Evolutionary conservation across 169 alveolate species (phyloP).

Genomic region (Blepharisma undulans): DNA sequence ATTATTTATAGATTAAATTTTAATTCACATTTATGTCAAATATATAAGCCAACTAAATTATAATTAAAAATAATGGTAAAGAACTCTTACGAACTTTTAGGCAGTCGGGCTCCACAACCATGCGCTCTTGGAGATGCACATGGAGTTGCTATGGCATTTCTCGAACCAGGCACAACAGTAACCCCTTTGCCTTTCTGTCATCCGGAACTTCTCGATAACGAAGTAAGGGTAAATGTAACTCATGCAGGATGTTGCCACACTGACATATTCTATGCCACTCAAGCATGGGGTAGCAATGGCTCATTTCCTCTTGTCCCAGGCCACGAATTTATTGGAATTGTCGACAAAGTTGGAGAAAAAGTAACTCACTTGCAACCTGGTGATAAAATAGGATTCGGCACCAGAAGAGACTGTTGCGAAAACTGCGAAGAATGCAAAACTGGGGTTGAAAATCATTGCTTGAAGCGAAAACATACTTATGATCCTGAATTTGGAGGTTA

Average conservation of each 20-base stretch:
- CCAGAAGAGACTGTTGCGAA: constrained; percentile 57
- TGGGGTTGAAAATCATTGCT: constrained; percentile 74
- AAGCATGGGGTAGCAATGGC: constrained; percentile 61
- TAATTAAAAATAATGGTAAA: background rate
- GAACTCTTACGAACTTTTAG: constrained; percentile 7
- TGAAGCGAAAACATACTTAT: background rate
- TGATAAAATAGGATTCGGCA: constrained; percentile 78
- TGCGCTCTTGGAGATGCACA: constrained; percentile 25
- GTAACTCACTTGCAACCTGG: constrained; percentile 79
- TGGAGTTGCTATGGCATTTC: background rate
- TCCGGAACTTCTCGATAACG: constrained; percentile 46
- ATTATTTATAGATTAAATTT: too few relatives aligned
- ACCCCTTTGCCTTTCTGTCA: background rate
- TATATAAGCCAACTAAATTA: background rate
- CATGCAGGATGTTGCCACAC: constrained; percentile 80
- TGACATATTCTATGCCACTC: constrained; percentile 66
- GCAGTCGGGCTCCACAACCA: background rate
- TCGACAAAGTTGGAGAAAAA: constrained; percentile 71
- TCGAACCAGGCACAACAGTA: background rate
- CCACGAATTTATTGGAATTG: constrained; percentile 72
- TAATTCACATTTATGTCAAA: background rate
- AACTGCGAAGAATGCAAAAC: constrained; percentile 69
- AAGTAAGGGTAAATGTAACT: constrained; percentile 62
- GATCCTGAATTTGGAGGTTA: constrained; percentile 78
- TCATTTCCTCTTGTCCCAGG: constrained; percentile 72